Evolutionary conservation across 2,329 filamentous ascomycete genomes (phyloP), one percentile per base, ranked within the genome.

Genomic region (Nigrospora osmanthi): DNA sequence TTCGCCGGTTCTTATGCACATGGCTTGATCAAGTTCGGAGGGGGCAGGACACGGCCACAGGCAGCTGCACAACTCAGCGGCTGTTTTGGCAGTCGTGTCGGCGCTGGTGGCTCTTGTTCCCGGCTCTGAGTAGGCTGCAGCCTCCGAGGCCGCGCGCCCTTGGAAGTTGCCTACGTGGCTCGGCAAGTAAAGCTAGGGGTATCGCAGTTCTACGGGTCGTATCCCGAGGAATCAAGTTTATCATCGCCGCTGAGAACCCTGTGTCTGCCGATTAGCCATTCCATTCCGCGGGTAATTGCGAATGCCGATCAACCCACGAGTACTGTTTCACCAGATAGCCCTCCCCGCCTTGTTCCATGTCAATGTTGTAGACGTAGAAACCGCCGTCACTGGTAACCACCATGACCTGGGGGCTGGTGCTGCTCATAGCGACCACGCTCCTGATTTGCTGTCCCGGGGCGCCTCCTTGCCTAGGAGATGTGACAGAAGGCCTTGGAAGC

Each of bases 341-440:
- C 67, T 98, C 93, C 19, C 93, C 93, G 15, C 93, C 93, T 49
- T 87, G 87, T 55, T 95, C 90, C 71, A 98, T 80, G 62, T 98
- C 90, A 44, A 98, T 89, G 52, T 88, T 91, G 66, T 91, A 98
- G 30, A 97, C 85, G 56, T 93, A 95, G 59, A 96, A 97, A 19
- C 85, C 85, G 11, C 93, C 93, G 61, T 98, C 93, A 55, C 86
- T 96, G 0, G 93, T 98, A 13, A 96, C 90, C 0, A 97, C 88
- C 90, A 98, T 97, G 40, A 98, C 87, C 58, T 97, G 90, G 1
- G 93, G 93, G 23, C 87, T 90, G 60, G 83, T 95, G 58, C 85
- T 93, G 61, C 88, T 95, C 84, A 98, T 94, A 10, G 93, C 91
- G 37, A 98, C 93, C n/a, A 98, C 91, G 53, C 89, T 95, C 52